A percentile compares a stretch with the other conserved stretches of the same genome.
These are phyloP conservation scores for Tanacetum coccineum DNA, from an alignment of 129 eudicot species.

Conservation along the genomic window DNA sequence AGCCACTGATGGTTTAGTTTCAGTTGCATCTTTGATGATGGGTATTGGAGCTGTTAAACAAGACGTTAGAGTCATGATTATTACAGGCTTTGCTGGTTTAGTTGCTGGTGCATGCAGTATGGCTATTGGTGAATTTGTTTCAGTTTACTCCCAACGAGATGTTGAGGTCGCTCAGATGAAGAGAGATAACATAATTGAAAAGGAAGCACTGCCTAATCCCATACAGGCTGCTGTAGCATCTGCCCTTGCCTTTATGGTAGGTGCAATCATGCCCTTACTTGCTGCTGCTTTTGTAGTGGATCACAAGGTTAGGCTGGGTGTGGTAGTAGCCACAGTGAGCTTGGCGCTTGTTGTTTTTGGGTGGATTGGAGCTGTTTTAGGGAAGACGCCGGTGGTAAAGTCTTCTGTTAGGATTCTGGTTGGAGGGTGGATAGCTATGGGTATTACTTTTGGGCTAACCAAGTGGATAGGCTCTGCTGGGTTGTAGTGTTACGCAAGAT, in stretches of 20 bases:
- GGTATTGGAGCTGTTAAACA: conserved; percentile 35
- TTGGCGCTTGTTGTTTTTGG: conserved; percentile 30
- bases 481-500: conserved; percentile 8
- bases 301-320: conserved; percentile 37
- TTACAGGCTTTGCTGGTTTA: conserved; percentile 38
- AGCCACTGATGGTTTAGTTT: conserved; percentile 36
- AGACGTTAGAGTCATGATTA: conserved; percentile 34
- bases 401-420: conserved; percentile 34
- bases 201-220: conserved; percentile 40
- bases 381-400: conserved; percentile 25
- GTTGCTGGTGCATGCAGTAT: conserved; percentile 37
- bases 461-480: conserved; percentile 30
- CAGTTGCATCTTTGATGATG: conserved; percentile 36
- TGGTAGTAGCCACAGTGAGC: conserved; percentile 40
- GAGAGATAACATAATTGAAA: conserved; percentile 22
- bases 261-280: conserved; percentile 46
- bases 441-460: conserved; percentile 34
- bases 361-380: conserved; percentile 29
- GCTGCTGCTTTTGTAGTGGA: conserved; percentile 42
- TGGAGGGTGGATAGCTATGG: conserved; percentile 46
- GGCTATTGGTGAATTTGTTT: conserved; percentile 38
- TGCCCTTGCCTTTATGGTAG: conserved; percentile 45
- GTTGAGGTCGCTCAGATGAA: conserved; percentile 31
- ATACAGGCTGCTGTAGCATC: conserved; percentile 48
- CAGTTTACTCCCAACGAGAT: conserved; percentile 27